Evolutionary conservation across 192 early-diverging fungal species (phyloP), one percentile per base, ranked within the genome.

Genomic region (Entophlyctis luteolus): DNA sequence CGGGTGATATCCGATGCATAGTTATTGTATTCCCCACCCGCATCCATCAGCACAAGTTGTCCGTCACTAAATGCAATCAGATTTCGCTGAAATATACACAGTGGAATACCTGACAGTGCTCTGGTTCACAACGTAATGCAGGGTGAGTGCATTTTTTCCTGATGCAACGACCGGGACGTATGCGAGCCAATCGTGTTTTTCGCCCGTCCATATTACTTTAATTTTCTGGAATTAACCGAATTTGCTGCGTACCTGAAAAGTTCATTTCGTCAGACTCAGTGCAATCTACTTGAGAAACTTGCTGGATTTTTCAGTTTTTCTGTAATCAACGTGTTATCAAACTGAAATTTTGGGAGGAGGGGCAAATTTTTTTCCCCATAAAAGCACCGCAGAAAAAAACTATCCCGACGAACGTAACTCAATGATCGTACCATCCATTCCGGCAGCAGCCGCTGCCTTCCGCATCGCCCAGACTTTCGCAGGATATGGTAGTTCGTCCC

Each of bases 161-260:
- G 90, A 85, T 0, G 95, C 96, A 22, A 99, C 92, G 2, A 99
- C 96, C 1, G 96, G 96, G 22, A 99, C 92, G 75, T 99, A 99
- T 16, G 92, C 90, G 27, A 93, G 75, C 35, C 84, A 80, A 34
- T 78, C 80, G n/a, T n/a, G n/a, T n/a, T n/a, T n/a, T n/a, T n/a
- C n/a, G n/a, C n/a, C n/a, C n/a, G n/a, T n/a, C n/a, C n/a, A n/a
- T n/a, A n/a, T n/a, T n/a, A n/a, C n/a, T n/a, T n/a, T n/a, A n/a
- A n/a, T n/a, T n/a, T n/a, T n/a, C n/a, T n/a, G n/a, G n/a, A n/a
- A n/a, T n/a, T n/a, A n/a, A n/a, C n/a, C n/a, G n/a, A n/a, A n/a
- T n/a, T n/a, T n/a, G n/a, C n/a, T n/a, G n/a, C n/a, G n/a, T n/a
- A n/a, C n/a, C n/a, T n/a, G n/a, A n/a, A n/a, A n/a, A n/a, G n/a